Conservation (phyloP, 2,329 filamentous ascomycete genomes). For the Aspergillus glaucus region DNA sequence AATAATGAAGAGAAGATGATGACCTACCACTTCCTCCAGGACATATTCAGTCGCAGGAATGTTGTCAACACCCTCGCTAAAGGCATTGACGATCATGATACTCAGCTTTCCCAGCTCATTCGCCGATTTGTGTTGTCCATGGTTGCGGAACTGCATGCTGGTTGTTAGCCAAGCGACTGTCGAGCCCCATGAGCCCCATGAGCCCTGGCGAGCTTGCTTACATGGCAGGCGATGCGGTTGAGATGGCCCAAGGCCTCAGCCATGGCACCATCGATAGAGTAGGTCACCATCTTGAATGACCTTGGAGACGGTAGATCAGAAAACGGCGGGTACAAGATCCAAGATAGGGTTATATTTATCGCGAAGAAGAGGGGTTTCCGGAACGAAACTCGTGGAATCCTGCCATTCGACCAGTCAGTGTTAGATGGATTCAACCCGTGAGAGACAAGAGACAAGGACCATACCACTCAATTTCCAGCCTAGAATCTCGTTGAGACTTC, state of each 20-base stretch:
- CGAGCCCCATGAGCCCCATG: background rate
- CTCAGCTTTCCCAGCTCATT: conserved; percentile 31
- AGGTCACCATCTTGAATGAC: conserved; percentile 9
- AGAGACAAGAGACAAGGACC: background rate
- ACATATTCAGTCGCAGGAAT: conserved; percentile 13
- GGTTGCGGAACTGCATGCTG: conserved; percentile 21
- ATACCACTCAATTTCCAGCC: background rate
- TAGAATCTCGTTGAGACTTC: background rate
- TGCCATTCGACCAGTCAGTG: background rate
- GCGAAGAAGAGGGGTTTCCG: background rate
- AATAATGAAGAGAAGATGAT: background rate
- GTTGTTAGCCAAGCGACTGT: background rate
- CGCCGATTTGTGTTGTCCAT: conserved; percentile 24
- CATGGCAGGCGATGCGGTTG: conserved; percentile 20
- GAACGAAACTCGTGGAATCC: background rate
- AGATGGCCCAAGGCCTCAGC: conserved; percentile 22
- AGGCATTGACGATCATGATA: conserved; percentile 26
- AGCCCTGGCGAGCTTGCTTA: conserved; percentile 9
- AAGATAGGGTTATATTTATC: background rate
- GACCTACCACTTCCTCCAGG: conserved; percentile 13
- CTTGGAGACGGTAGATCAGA: background rate
- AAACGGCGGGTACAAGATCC: background rate
- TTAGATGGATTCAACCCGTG: background rate
- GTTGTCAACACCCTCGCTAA: conserved; percentile 23
- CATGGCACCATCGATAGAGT: conserved; percentile 24